These are phyloP conservation scores for Clavispora asparagi DNA, from an alignment of 805 yeast genomes.

Conservation along the genomic window DNA sequence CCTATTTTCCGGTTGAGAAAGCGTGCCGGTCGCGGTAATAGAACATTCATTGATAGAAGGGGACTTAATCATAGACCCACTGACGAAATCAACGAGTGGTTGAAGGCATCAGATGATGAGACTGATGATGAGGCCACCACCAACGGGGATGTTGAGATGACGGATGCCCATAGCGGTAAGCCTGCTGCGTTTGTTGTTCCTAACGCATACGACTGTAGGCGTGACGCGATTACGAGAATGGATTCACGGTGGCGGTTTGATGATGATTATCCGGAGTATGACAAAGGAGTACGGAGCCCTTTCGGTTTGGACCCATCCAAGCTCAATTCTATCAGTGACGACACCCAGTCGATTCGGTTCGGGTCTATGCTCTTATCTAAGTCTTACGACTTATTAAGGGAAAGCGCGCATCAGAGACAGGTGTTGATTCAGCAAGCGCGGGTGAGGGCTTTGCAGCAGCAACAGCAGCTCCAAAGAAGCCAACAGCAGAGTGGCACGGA, in stretches of 20 bases:
- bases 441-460: constrained; percentile 38
- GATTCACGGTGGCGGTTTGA: constrained; percentile 68
- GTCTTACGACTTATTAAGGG: constrained; percentile 73
- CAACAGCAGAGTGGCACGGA: constrained; percentile 1
- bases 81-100: constrained; percentile 34
- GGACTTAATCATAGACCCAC: constrained; percentile 39
- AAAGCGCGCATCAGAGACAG: constrained; percentile 65
- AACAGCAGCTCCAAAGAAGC: constrained; percentile 21
- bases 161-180: constrained; percentile 3
- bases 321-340: constrained; percentile 75
- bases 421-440: constrained; percentile 45
- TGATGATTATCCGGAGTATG: constrained; percentile 44
- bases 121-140: constrained; percentile 14
- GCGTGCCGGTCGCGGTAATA: constrained; percentile 68
- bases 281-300: constrained; percentile 38
- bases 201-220: constrained; percentile 43
- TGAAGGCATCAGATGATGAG: constrained; percentile 34
- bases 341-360: constrained; percentile 84
- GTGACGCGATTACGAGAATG: constrained; percentile 43
- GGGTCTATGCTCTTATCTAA: constrained; percentile 88
- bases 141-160: constrained; percentile 4
- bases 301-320: constrained; percentile 75
- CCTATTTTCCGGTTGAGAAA: constrained; percentile 62
- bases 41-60: constrained; percentile 71
- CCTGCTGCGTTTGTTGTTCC: constrained; percentile 4